phyloP scores from a whole-genome alignment of 805 yeast species.

The Nakazawaea ishiwadae region DNA sequence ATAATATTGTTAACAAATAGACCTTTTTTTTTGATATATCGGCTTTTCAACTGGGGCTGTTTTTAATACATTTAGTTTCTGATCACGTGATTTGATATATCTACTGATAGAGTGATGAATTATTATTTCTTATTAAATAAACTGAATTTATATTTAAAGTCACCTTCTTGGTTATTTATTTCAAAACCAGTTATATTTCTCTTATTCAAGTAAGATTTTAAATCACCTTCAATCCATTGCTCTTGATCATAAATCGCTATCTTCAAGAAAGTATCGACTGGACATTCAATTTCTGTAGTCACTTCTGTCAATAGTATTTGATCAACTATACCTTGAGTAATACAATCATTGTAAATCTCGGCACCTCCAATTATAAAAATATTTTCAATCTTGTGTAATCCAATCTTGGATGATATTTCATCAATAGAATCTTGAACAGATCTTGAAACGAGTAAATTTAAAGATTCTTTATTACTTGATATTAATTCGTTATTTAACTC shows the following conservation, averaged over 20 bases:
- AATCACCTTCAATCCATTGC: constrained; percentile 33
- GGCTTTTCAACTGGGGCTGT: not conserved
- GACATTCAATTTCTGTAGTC: constrained; percentile 28
- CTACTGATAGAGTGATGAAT: not conserved
- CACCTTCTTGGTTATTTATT: constrained; percentile 31
- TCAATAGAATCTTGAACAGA: constrained; percentile 36
- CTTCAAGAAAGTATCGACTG: constrained; percentile 70
- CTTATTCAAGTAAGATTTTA: constrained; percentile 31
- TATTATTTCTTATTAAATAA: constrained; percentile 42
- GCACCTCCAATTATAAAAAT: constrained; percentile 92
- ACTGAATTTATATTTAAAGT: constrained; percentile 53
- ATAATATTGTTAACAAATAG: not conserved
- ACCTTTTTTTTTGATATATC: not conserved
- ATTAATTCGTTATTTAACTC: constrained; percentile 23
- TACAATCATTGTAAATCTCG: constrained; percentile 64
- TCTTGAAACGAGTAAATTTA: not conserved
- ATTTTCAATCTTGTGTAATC: constrained; percentile 37
- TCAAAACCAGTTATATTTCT: constrained; percentile 26
- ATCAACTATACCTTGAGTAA: constrained; percentile 39
- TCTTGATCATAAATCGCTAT: constrained; percentile 22
- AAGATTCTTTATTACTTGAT: constrained; percentile 9
- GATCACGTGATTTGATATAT: not conserved
- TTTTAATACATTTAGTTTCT: not conserved
- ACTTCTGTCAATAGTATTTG: constrained; percentile 65
- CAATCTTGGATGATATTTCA: constrained; percentile 34